Evolutionary conservation across 441 rosid genomes (phyloP).

Genomic region (Eugenia klotzschiana): DNA sequence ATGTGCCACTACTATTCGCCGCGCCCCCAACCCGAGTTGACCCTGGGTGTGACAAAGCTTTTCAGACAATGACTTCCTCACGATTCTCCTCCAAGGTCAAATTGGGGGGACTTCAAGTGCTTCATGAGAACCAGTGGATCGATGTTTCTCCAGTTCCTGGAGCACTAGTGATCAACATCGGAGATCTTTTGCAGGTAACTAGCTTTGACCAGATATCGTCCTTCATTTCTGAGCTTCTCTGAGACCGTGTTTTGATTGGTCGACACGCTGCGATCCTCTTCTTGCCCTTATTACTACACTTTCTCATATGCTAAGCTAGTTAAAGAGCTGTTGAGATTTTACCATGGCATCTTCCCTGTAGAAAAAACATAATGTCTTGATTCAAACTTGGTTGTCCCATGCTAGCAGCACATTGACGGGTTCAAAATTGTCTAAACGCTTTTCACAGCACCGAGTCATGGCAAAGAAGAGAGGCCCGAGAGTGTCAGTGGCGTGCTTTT

Average conservation of each 20-base stretch:
- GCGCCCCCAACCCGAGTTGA: not conserved
- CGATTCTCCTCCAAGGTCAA: not conserved
- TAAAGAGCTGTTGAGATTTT: not conserved
- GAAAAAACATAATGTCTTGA: not conserved
- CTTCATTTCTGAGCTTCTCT: no score
- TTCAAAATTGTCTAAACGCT: not conserved
- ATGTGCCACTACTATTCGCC: not conserved
- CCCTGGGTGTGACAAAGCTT: not conserved
- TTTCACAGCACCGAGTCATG: conserved; percentile 1
- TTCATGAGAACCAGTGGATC: not conserved
- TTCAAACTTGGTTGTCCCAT: not conserved
- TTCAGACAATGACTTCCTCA: not conserved
- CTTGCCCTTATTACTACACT: no score
- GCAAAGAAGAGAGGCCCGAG: conserved; percentile 17
- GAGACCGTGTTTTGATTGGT: no score
- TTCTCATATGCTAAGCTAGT: no score
- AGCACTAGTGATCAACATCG: not conserved
- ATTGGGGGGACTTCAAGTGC: not conserved
- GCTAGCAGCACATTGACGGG: not conserved
- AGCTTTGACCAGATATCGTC: no score
- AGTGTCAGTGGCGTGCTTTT: conserved; percentile 20
- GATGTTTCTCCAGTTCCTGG: not conserved
- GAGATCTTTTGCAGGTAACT: no score
- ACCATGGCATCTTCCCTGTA: no score
- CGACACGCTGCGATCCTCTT: no score